These are phyloP conservation scores for Lupinus albus DNA, from an alignment of 306 rosid genomes.

Conservation along the genomic window DNA sequence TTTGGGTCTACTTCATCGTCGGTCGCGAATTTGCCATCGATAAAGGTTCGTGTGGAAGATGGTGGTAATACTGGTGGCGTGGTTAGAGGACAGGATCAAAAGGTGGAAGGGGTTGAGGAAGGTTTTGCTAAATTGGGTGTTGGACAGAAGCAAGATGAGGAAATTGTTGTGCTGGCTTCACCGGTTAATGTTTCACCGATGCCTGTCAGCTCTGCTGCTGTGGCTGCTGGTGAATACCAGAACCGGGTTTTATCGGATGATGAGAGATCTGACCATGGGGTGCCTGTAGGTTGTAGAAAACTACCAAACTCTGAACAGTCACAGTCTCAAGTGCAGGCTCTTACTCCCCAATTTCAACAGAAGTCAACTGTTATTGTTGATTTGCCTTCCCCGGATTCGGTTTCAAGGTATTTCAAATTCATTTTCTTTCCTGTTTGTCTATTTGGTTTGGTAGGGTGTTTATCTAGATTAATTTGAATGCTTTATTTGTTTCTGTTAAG, in stretches of 20 bases:
- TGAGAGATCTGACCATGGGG: conserved; percentile 75
- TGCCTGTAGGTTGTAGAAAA: conserved; percentile 50
- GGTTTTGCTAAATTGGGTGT: conserved; percentile 65
- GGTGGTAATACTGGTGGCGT: conserved; percentile 44
- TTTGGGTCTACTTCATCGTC: conserved; percentile 82
- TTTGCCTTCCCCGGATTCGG: conserved; percentile 74
- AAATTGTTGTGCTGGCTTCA: conserved; percentile 50
- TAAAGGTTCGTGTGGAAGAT: conserved; percentile 65
- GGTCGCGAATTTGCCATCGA: conserved; percentile 72
- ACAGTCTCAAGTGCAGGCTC: conserved; percentile 39
- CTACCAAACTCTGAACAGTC: conserved; percentile 38
- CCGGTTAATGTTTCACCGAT: conserved; percentile 41
- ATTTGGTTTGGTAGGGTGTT: not conserved
- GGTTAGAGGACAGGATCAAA: conserved; percentile 61
- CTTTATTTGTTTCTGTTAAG: not conserved
- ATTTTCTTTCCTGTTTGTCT: conserved; percentile 14
- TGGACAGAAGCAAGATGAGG: conserved; percentile 58
- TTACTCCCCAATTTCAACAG: conserved; percentile 55
- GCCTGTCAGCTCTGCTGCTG: conserved; percentile 41
- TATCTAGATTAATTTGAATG: not conserved
- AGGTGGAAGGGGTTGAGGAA: conserved; percentile 66
- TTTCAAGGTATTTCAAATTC: conserved; percentile 57
- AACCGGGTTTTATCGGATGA: conserved; percentile 64
- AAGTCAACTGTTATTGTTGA: conserved; percentile 56
- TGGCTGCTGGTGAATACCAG: conserved; percentile 42